phyloP scores from a whole-genome alignment of 108 stramenopile genomes.

The Fragilaria radians region DNA sequence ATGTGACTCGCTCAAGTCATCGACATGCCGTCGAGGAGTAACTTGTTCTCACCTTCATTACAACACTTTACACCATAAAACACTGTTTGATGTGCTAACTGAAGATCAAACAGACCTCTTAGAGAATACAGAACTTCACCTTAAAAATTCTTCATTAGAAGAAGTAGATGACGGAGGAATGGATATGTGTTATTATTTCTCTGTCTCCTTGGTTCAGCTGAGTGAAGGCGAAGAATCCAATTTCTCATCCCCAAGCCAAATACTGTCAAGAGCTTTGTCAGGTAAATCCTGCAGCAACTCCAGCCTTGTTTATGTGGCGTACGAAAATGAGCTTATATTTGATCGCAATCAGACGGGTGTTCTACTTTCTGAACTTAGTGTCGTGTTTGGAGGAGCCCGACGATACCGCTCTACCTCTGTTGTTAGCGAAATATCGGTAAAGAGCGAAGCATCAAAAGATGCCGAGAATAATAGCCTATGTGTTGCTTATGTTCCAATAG shows the following conservation, averaged over 20 bases:
- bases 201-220: neutral
- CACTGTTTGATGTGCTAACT: constrained; percentile 6
- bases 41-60: constrained; percentile 14
- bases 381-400: constrained; percentile 4
- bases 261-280: constrained; percentile 13
- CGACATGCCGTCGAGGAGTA: constrained; percentile 1
- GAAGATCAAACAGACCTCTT: constrained; percentile 4
- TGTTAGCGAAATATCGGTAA: constrained; percentile 8
- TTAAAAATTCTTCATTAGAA: neutral
- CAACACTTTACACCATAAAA: constrained; percentile 1
- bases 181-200: constrained; percentile 37
- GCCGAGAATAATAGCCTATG: too few species aligned
- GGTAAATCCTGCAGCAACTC: constrained; percentile 11
- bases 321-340: constrained; percentile 30
- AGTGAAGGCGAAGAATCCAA: neutral
- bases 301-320: constrained; percentile 35
- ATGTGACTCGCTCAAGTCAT: neutral
- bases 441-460: neutral
- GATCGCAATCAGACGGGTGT: constrained; percentile 46
- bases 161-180: constrained; percentile 8
- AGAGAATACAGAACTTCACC: neutral
- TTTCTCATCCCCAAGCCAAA: constrained; percentile 6
- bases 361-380: constrained; percentile 12
- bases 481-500: constrained; percentile 19
- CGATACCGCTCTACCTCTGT: constrained; percentile 9